Base-by-base conservation (phyloP, 352 stramenopile genomes). In the Phytophthora pluvialis region DNA sequence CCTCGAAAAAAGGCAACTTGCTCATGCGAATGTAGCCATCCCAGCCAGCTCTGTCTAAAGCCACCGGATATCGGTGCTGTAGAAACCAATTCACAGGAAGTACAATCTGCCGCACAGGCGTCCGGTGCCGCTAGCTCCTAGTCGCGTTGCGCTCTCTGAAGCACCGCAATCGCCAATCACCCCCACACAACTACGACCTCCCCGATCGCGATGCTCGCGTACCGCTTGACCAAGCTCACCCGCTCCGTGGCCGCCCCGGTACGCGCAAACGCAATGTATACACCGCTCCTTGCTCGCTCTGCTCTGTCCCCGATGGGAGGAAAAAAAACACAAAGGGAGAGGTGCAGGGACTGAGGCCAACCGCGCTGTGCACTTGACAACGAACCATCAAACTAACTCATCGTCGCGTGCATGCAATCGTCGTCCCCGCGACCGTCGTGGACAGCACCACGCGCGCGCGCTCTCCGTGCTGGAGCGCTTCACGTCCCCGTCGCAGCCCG, bases 391-490 rank as follows among this genome's bases (percentile, higher is more conserved):
- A 40, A 70, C 62, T 60, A 60, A 71, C 43, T 36, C 13, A 12
- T 47, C 21, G 29, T 50, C 21, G 21, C 3, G 38, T 58, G 60
- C 21, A 48, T 64, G 49, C 42, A 46, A 26, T 36, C 18, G 29
- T 21, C 35, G 18, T 35, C 31, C 21, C 26, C 36, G 32, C 6
- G 51, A n/a, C n/a, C n/a, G n/a, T n/a, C n/a, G n/a, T n/a, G n/a
- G n/a, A 9, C 31, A 62, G 70, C 60, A 64, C 46, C 63, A 69
- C 6, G 31, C 48, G 25, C 67, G 55, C 7, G 42, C 52, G 1
- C 56, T 70, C 43, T 68, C 61, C 28, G 15, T 74, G 50, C 29
- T 67, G 38, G 45, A 78, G 11, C 68, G 62, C 53, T 73, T 72
- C 53, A 75, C 50, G 46, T 68, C 52, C 3, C 18, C 36, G 12